Base-by-base conservation (phyloP, 345 rosid species). In the Camelina neglecta region DNA sequence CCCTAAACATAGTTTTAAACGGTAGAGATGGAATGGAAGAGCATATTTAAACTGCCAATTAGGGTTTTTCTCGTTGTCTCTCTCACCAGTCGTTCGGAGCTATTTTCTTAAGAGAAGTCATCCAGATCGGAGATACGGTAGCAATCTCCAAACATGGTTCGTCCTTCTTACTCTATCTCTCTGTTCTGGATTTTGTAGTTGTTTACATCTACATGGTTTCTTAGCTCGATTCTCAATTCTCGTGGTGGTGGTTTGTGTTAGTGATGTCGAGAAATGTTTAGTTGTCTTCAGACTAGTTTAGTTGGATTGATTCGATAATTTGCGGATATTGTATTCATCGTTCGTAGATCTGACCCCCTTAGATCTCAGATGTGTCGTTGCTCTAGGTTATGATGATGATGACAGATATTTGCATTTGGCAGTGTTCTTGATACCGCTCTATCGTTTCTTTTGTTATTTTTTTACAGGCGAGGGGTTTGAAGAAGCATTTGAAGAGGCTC, bases 401-500 rank as follows among this genome's bases (percentile, higher is more conserved):
- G 4, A 29, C 31, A 11, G 6, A 8, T 38, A 0, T 65, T 47
- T 2, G n/a, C 72, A 58, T 9, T n/a, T 60, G n/a, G 11, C 1
- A 42, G n/a, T 60, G 29, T 42, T 64, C 11, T 51, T 67, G 16
- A 4, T 49, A 24, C 26, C 1, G 0, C 6, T 12, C 4, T 67
- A 60, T 41, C 49, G 33, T 31, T 16, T 29, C 1, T 33, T n/a
- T 36, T 29, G 42, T 23, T 26, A 3, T 26, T 61, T 12, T 8
- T 35, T n/a, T 48, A 24, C 87, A 90, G 96, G 92, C 96, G 60
- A 88, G 93, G 69, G 96, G 96, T 44, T 85, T 90, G 85, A 90
- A 89, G 83, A 90, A 90, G 41, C 94, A 89, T 72, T 10, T 90
- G 94, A 90, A 90, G 94, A 89, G 93, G 89, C 92, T 90, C 60